phyloP scores from a whole-genome alignment of 108 stramenopile species.

The Chaetoceros muelleri region DNA sequence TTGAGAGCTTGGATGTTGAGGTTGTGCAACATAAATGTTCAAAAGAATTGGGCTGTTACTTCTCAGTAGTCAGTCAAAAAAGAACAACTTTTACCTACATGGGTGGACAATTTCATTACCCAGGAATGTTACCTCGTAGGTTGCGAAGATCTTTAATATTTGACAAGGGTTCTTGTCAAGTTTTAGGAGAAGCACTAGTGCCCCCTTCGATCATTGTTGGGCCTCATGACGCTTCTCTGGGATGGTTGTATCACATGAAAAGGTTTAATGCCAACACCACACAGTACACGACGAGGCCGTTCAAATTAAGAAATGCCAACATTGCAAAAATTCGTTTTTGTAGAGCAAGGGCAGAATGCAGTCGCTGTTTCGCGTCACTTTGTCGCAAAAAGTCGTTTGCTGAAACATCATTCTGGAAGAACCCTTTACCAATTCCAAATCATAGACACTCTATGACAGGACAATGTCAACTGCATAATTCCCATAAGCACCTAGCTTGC shows the following conservation, averaged over 20 bases:
- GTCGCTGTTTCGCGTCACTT: slow-evolving; percentile 41
- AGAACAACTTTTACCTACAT: too few relatives aligned
- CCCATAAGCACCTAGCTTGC: slow-evolving; percentile 12
- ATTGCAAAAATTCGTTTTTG: slow-evolving; percentile 56
- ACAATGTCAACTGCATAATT: not conserved
- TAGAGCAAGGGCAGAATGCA: slow-evolving; percentile 51
- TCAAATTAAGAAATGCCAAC: slow-evolving; percentile 10
- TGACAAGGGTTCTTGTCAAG: not conserved
- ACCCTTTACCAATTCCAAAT: slow-evolving; percentile 12
- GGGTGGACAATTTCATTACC: too few relatives aligned
- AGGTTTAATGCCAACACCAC: too few relatives aligned
- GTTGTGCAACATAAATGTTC: not conserved
- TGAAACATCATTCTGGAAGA: slow-evolving; percentile 30
- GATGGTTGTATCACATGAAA: too few relatives aligned
- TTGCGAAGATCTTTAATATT: too few relatives aligned
- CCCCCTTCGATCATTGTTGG: slow-evolving; percentile 11
- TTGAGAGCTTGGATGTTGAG: not conserved
- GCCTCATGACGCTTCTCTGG: too few relatives aligned
- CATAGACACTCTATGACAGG: not conserved
- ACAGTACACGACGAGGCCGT: too few relatives aligned
- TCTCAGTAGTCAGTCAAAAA: too few relatives aligned
- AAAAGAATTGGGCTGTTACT: too few relatives aligned
- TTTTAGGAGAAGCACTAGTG: not conserved
- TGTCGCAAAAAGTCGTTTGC: slow-evolving; percentile 2
- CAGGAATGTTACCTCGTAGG: too few relatives aligned